A percentile compares a stretch with the other conserved stretches of the same genome.
Evolutionary conservation across 306 rosid species (phyloP).

Genomic region (Vigna trinervia): DNA sequence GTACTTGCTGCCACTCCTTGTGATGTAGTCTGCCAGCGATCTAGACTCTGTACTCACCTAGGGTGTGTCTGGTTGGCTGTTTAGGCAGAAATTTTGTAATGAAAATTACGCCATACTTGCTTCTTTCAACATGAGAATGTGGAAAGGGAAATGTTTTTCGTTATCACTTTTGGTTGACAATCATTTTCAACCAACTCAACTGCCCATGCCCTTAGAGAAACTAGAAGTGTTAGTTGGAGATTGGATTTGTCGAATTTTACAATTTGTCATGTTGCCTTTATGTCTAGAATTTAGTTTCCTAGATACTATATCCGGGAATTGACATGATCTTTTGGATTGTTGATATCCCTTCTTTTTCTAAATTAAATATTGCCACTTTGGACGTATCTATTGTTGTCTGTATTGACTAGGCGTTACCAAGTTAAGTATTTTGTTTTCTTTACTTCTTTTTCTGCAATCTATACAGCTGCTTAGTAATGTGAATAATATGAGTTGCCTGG

Average conservation of each 20-base stretch:
- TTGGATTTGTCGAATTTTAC: conserved; percentile 31
- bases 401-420: neutral
- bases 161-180: conserved; percentile 42
- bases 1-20: conserved; percentile 31
- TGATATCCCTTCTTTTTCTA: conserved; percentile 22
- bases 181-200: conserved; percentile 43
- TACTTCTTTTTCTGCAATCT: neutral
- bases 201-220: neutral
- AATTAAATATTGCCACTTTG: conserved; percentile 34
- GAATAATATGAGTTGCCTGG: conserved; percentile 24
- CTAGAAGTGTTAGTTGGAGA: conserved; percentile 35
- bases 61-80: conserved; percentile 28
- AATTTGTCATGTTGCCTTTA: neutral
- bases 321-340: conserved; percentile 11
- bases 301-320: conserved; percentile 19
- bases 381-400: conserved; percentile 26
- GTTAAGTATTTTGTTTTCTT: conserved; percentile 33
- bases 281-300: conserved; percentile 41
- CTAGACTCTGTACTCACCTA: conserved; percentile 4
- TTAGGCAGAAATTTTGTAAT: conserved; percentile 18
- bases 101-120: conserved; percentile 40
- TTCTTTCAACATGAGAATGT: conserved; percentile 35
- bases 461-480: conserved; percentile 9
- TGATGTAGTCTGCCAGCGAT: conserved; percentile 32
- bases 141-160: conserved; percentile 35